Conservation (phyloP, 805 yeast species). For the Candida golubevii region DNA sequence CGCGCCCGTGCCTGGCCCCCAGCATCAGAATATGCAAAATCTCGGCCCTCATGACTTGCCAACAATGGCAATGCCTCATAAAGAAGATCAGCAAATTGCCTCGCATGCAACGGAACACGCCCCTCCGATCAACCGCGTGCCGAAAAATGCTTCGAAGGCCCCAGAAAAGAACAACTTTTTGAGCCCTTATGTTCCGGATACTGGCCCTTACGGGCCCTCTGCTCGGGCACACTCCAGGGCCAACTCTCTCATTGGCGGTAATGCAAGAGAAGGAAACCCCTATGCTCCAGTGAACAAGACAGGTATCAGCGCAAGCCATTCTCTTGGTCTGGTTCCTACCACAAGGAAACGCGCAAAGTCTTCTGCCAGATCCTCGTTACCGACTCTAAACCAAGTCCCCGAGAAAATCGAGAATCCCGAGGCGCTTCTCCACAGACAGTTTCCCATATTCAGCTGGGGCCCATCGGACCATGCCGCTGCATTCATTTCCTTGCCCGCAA, state of each 20-base stretch:
- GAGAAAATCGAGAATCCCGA: conserved; percentile 45
- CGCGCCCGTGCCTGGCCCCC: not conserved
- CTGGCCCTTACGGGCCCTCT: conserved; percentile 43
- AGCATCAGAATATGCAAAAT: too few species aligned
- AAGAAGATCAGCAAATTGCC: too few species aligned
- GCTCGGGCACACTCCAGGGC: conserved; percentile 37
- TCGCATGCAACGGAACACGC: not conserved
- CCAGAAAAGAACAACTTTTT: conserved; percentile 19
- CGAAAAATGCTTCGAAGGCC: conserved; percentile 21
- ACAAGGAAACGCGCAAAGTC: conserved; percentile 12
- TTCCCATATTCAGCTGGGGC: conserved; percentile 71
- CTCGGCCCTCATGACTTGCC: too few species aligned
- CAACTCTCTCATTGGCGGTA: conserved; percentile 37
- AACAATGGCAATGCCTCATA: too few species aligned
- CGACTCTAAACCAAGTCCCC: conserved; percentile 4
- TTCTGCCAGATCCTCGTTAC: conserved; percentile 5
- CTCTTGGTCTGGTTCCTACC: not conserved
- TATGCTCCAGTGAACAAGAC: conserved; percentile 32
- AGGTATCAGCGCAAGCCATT: too few species aligned
- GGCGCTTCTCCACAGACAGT: conserved; percentile 55
- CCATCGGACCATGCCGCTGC: conserved; percentile 25
- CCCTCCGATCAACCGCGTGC: not conserved
- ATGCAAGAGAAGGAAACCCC: conserved; percentile 38
- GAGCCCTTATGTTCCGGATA: conserved; percentile 41
- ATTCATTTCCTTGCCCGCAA: conserved; percentile 22